Conservation (phyloP, 164 flowering plant genomes). For the Echeveria elegans region DNA sequence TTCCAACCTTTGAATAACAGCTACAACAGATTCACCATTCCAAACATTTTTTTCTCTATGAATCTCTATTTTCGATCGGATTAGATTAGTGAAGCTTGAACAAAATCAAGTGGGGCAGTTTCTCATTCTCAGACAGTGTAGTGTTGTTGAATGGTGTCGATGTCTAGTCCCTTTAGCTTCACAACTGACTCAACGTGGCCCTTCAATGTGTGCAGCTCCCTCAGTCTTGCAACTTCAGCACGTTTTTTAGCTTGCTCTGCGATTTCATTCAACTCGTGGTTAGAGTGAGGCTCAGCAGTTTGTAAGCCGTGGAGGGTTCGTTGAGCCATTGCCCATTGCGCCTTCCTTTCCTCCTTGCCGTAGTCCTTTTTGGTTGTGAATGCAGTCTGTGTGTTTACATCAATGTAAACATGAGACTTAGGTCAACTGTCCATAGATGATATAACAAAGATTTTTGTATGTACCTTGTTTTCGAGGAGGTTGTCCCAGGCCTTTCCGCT, state of each 20-base stretch:
- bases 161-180: constrained; percentile 41
- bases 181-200: constrained; percentile 56
- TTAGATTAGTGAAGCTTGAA: not conserved
- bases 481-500: constrained; percentile 92
- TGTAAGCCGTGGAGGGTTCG: constrained; percentile 73
- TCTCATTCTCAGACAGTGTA: constrained; percentile 27
- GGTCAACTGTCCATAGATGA: not conserved
- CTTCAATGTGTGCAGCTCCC: constrained; percentile 43
- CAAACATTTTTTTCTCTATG: not conserved
- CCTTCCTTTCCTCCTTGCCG: constrained; percentile 79
- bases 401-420: not conserved
- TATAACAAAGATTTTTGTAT: not conserved
- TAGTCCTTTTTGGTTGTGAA: constrained; percentile 78
- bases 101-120: not conserved
- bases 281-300: constrained; percentile 20
- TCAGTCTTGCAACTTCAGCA: constrained; percentile 52
- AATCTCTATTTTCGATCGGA: too few species aligned
- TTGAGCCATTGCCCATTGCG: constrained; percentile 76
- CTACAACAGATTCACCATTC: not conserved
- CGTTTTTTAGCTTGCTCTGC: constrained; percentile 64
- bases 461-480: constrained; percentile 68
- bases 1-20: too few species aligned
- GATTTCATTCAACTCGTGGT: constrained; percentile 41
- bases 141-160: constrained; percentile 37
- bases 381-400: constrained; percentile 46